Evolutionary conservation across 345 rosid genomes (phyloP), one percentile per base, ranked within the genome.

Genomic region (Aurinia saxatilis): DNA sequence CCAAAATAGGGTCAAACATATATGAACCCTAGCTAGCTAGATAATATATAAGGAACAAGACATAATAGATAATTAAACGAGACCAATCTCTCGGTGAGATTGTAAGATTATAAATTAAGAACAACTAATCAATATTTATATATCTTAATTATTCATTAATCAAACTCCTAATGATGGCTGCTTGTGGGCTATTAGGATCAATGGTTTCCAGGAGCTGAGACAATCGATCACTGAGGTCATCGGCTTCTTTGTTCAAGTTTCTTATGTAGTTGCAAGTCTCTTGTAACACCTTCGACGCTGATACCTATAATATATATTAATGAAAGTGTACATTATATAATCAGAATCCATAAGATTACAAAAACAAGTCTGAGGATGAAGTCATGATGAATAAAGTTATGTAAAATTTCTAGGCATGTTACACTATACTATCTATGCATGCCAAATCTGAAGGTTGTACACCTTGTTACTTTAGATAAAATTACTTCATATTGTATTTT

Each of bases 241-340:
- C 88, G 21, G 87, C 96, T 73, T 92, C 97, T 71, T 72, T 81
- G 65, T 92, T 95, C 82, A 92, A 80, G 81, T 68, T 82, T 80
- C 84, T 77, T 42, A 92, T 89, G 70, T 92, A 87, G 75, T 85
- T 85, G 85, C 99, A 92, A 10, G 99, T 92, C 73, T 92, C 99
- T 54, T 89, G 96, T 53, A 92, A 78, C 40, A 92, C 97, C 74
- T 79, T 92, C 2, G 99, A 80, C 41, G 95, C 93, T 50, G 99
- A 87, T 57, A 78, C 95, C 98, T 92, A 49, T 35, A 38, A n/a
- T n/a, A 21, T 7, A 47, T 36, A 23, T 50, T 17, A 9, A 37
- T n/a, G 36, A 50, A 38, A 5, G 25, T 15, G 14, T 31, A 53
- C 50, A 62, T 13, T 45, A 2, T 36, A 10, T 45, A 52, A 37